Conservation (phyloP, 1,139 yeast genomes). For the Eremothecium cymbalariae region DNA sequence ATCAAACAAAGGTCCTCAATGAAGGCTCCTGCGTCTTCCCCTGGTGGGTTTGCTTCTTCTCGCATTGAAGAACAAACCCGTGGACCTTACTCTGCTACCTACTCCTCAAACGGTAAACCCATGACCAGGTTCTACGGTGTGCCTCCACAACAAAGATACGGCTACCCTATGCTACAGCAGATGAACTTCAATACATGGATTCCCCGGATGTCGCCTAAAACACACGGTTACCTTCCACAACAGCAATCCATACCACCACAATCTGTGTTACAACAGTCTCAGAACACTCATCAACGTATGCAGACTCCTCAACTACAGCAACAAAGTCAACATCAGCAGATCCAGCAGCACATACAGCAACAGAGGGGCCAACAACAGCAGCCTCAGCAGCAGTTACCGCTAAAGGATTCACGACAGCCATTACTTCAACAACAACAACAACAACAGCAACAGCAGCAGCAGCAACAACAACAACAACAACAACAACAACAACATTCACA, state of each 20-base stretch:
- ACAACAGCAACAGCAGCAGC: constrained; percentile 10
- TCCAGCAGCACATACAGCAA: constrained; percentile 11
- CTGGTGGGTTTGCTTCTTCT: constrained; percentile 1
- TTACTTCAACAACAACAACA: constrained; percentile 7
- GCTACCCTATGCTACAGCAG: constrained; percentile 2
- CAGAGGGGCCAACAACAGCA: constrained; percentile 6
- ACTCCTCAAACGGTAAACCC: background rate
- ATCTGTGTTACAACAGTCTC: constrained; percentile 3
- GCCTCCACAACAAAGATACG: constrained; percentile 1
- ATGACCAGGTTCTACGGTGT: background rate
- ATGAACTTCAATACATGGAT: background rate
- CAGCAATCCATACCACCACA: constrained; percentile 4
- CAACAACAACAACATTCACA: constrained; percentile 7
- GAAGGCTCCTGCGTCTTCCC: constrained; percentile 2
- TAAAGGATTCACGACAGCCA: background rate
- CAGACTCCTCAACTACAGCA: constrained; percentile 7
- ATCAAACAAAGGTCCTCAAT: background rate
- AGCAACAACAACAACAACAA: constrained; percentile 5
- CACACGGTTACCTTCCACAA: constrained; percentile 4
- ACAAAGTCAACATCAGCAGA: constrained; percentile 7
- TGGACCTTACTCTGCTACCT: constrained; percentile 1
- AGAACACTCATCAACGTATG: constrained; percentile 11
- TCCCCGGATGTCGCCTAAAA: constrained; percentile 1
- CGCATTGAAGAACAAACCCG: constrained; percentile 1
- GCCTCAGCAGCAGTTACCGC: constrained; percentile 4